Evolutionary conservation across 768 basidiomycete genomes (phyloP).

Genomic region (Tremella yokohamensis): DNA sequence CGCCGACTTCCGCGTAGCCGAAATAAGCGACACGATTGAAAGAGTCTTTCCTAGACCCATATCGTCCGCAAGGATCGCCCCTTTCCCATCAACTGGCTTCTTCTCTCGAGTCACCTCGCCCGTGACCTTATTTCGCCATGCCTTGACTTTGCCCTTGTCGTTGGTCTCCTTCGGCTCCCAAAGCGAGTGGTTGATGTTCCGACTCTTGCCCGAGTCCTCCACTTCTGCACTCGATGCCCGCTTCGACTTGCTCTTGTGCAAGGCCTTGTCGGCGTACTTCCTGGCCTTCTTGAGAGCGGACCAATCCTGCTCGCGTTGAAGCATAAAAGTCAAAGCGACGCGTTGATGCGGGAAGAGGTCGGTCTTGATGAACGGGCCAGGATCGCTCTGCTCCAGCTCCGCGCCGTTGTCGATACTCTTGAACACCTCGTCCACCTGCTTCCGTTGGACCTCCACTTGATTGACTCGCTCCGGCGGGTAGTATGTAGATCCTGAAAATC

Average conservation of each 20-base stretch:
- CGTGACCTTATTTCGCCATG: slow-evolving; percentile 81
- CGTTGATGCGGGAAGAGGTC: slow-evolving; percentile 94
- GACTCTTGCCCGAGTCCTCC: slow-evolving; percentile 20
- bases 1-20: slow-evolving; percentile 73
- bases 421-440: slow-evolving; percentile 91
- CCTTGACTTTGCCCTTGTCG: slow-evolving; percentile 43
- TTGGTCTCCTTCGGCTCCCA: slow-evolving; percentile 55
- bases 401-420: slow-evolving; percentile 80
- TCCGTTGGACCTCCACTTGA: slow-evolving; percentile 84
- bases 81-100: slow-evolving; percentile 62
- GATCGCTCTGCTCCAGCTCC: slow-evolving; percentile 78
- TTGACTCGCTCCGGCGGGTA: slow-evolving; percentile 54
- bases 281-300: slow-evolving; percentile 41
- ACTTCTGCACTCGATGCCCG: slow-evolving; percentile 19
- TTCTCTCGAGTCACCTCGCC: slow-evolving; percentile 61
- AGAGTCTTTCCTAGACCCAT: slow-evolving; percentile 99
- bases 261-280: slow-evolving; percentile 35
- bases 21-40: slow-evolving; percentile 88
- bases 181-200: slow-evolving; percentile 51
- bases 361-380: slow-evolving; percentile 67
- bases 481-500: background rate
- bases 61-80: slow-evolving; percentile 93
- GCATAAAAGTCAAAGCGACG: slow-evolving; percentile 90
- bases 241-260: slow-evolving; percentile 19
- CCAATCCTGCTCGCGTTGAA: slow-evolving; percentile 68